Evolutionary conservation across 2,329 filamentous ascomycete genomes (phyloP).

Genomic region (Talaromyces verruculosus): DNA sequence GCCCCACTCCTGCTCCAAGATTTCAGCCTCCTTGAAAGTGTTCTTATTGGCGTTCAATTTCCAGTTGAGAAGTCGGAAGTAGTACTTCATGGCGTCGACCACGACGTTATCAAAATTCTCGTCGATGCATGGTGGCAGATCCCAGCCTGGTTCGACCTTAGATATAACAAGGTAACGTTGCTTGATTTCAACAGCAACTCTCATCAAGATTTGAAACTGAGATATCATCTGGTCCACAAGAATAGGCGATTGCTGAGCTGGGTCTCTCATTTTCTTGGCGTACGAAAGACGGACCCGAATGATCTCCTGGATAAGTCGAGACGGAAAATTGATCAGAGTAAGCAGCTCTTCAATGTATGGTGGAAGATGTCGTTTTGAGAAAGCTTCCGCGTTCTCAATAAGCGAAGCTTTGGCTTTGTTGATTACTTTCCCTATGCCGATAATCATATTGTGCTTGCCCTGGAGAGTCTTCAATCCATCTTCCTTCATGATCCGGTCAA

Average conservation of each 20-base stretch:
- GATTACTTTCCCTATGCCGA: constrained; percentile 80
- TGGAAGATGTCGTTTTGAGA: constrained; percentile 84
- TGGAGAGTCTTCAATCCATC: constrained; percentile 91
- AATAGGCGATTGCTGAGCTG: constrained; percentile 84
- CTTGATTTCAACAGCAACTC: constrained; percentile 89
- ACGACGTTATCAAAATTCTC: constrained; percentile 93
- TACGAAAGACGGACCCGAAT: constrained; percentile 89
- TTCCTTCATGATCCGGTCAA: constrained; percentile 92
- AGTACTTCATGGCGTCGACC: constrained; percentile 90
- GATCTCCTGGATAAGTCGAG: constrained; percentile 92
- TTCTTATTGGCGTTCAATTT: constrained; percentile 97
- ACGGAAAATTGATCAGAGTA: constrained; percentile 95
- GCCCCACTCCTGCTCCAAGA: constrained; percentile 96
- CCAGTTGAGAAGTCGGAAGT: constrained; percentile 98
- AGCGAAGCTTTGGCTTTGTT: constrained; percentile 89
- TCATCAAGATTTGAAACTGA: constrained; percentile 91
- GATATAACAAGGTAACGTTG: constrained; percentile 81
- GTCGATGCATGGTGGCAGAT: constrained; percentile 91
- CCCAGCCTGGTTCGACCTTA: constrained; percentile 87
- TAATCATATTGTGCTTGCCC: constrained; percentile 76
- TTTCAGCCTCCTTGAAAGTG: constrained; percentile 97
- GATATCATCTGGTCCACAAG: constrained; percentile 98
- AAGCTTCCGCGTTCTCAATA: constrained; percentile 80
- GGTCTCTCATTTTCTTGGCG: constrained; percentile 92
- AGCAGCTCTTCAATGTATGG: constrained; percentile 96